A percentile compares a stretch with the other conserved stretches of the same genome.
phyloP scores from a whole-genome alignment of 2,329 filamentous ascomycete species.

The Botrytis sinoallii region DNA sequence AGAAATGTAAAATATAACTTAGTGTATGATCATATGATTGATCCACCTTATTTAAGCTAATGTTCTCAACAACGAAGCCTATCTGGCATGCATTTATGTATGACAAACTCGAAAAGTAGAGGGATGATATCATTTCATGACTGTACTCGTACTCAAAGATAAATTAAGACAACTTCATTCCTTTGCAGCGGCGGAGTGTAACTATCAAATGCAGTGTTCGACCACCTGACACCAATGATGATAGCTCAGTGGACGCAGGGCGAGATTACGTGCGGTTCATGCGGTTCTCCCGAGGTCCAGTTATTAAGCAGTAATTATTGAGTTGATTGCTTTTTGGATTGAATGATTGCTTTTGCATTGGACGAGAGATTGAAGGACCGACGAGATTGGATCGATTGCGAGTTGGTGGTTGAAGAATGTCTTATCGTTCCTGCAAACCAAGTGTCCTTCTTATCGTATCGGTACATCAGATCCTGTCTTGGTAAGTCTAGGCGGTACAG shows the following conservation, averaged over 20 bases:
- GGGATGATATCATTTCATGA: background rate
- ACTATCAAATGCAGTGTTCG: background rate
- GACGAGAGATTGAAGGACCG: background rate
- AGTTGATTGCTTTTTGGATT: background rate
- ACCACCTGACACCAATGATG: conserved; percentile 5
- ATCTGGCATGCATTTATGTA: background rate
- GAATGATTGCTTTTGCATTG: background rate
- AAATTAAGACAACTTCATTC: background rate
- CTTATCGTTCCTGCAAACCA: conserved; percentile 9
- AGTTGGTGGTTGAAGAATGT: background rate
- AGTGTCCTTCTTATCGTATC: background rate
- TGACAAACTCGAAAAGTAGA: background rate
- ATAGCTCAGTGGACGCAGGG: conserved; percentile 1
- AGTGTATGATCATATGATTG: conserved; percentile 11
- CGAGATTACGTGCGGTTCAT: background rate
- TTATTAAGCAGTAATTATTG: background rate
- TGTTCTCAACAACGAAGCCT: conserved; percentile 2
- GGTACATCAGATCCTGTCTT: background rate
- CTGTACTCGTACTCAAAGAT: background rate
- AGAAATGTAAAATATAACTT: conserved; percentile 18
- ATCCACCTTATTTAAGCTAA: background rate
- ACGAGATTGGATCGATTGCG: conserved; percentile 5
- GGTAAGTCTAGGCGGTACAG: conserved; percentile 5
- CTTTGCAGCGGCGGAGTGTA: background rate
- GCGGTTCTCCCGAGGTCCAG: background rate